Base-by-base conservation (phyloP, 1,139 yeast species). In the Spathaspora sp. region DNA sequence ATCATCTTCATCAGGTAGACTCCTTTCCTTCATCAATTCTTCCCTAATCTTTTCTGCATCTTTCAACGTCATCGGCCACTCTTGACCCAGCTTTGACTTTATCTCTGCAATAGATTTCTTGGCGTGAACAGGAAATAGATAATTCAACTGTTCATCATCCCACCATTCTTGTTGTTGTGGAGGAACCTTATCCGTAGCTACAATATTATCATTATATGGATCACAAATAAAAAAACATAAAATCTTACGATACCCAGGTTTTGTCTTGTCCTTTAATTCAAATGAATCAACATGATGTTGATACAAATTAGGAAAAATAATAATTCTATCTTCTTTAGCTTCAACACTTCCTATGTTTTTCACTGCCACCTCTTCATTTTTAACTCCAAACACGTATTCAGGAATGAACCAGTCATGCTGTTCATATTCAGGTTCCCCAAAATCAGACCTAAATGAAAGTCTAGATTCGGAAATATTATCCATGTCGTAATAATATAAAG, bases 161-260 rank as follows among this genome's bases (percentile, higher is more conserved):
- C 68, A 64, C 76, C 77, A 72, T 10, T 56, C 59, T 36, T 55
- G 43, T 51, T 71, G 75, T 52, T 72, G 78, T 1, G 76, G 76
- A 2, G 77, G 76, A 0, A 73, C 75, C 8, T 58, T 55, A 7
- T 58, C 66, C 0, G 74, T 61, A 3, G 70, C 43, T 3, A 59
- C 48, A 1, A 70, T 70, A 15, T 46, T 44, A 4, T 60, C 55
- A 46, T 71, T 66, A 51, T 57, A 50, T 1, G 78, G 78, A 50
- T 73, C 78, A 27, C 64, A 68, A 9, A 74, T 25, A 48, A 72
- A 73, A 51, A 70, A 67, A 46, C 77, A 70, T 47, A 74, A 56
- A 40, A 74, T 72, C 53, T 68, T 71, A 37, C 77, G 57, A 50
- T 64, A 66, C 2, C 79, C 79, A 0, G 64, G 60, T 46, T 63